Percentiles rank a stretch among this genome's conserved stretches.
These are phyloP conservation scores for Acacia melanoxylon DNA, from an alignment of 306 rosid species.

Conservation along the genomic window DNA sequence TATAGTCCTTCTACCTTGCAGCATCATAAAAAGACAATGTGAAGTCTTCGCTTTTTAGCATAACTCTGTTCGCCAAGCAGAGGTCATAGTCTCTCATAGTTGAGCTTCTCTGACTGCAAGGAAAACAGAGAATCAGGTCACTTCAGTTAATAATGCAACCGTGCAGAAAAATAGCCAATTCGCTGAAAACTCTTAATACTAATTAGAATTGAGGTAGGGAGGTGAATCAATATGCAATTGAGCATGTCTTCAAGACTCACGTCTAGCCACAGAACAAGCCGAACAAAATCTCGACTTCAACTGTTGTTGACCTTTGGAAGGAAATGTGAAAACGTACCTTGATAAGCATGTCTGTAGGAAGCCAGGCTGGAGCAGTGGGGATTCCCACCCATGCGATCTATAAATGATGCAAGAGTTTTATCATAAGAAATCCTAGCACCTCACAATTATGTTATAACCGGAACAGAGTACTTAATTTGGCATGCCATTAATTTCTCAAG, in stretches of 20 bases:
- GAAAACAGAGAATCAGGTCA: constrained; percentile 3
- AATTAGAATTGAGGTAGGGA: neutral
- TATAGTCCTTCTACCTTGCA: neutral
- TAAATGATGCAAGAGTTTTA: constrained; percentile 8
- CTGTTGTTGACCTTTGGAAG: neutral
- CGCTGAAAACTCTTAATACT: neutral
- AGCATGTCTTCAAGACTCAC: neutral
- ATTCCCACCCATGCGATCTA: constrained; percentile 94
- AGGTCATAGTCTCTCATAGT: constrained; percentile 79
- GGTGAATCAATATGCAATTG: neutral
- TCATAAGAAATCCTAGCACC: constrained; percentile 15
- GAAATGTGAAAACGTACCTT: constrained; percentile 54
- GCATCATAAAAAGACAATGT: neutral
- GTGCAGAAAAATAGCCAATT: neutral
- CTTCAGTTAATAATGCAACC: neutral
- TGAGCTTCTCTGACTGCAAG: constrained; percentile 90
- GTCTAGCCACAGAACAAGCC: neutral
- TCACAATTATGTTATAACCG: neutral
- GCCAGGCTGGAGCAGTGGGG: constrained; percentile 99
- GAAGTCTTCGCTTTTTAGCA: constrained; percentile 1
- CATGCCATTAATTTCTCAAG: constrained; percentile 17
- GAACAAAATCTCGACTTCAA: neutral
- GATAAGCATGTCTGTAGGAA: constrained; percentile 91
- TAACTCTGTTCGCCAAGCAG: constrained; percentile 1
- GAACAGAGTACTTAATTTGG: neutral